Conservation (phyloP, 345 rosid species). For the Nasturtium officinale region DNA sequence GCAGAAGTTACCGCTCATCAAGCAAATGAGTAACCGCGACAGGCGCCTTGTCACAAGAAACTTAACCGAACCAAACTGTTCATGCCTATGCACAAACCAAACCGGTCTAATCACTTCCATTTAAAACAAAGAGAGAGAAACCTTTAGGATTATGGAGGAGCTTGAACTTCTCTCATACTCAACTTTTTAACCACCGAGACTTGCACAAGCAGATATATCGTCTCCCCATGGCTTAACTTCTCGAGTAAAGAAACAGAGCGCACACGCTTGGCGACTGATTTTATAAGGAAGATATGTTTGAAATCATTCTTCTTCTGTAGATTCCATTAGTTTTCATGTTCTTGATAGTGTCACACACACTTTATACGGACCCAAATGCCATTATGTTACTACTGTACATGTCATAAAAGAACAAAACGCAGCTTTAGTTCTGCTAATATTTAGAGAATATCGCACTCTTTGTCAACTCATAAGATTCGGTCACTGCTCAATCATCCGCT, state of each 20-base stretch:
- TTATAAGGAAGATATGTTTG: conserved; percentile 24
- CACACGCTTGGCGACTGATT: conserved; percentile 23
- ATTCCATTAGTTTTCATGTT: conserved; percentile 26
- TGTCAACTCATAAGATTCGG: not conserved
- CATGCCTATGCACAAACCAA: conserved; percentile 78
- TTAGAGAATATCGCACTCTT: conserved; percentile 1
- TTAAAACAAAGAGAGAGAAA: conserved; percentile 33
- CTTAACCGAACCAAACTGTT: conserved; percentile 61
- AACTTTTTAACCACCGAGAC: conserved; percentile 18
- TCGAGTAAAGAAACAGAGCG: conserved; percentile 16
- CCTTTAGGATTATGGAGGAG: conserved; percentile 19
- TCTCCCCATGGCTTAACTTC: not conserved
- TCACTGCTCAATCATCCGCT: not conserved
- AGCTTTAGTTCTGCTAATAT: conserved; percentile 15
- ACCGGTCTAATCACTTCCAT: conserved; percentile 55
- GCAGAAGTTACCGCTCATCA: conserved; percentile 81
- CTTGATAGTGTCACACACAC: conserved; percentile 28
- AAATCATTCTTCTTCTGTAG: conserved; percentile 36
- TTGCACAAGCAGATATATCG: conserved; percentile 2
- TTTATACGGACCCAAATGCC: conserved; percentile 32
- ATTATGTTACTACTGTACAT: conserved; percentile 30
- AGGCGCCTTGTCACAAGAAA: conserved; percentile 70
- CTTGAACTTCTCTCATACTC: conserved; percentile 14
- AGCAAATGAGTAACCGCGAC: conserved; percentile 81
- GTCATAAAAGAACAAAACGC: conserved; percentile 22